Evolutionary conservation across 2,329 filamentous ascomycete genomes (phyloP).

Genomic region (Aspergillus oerlinghausenensis): DNA sequence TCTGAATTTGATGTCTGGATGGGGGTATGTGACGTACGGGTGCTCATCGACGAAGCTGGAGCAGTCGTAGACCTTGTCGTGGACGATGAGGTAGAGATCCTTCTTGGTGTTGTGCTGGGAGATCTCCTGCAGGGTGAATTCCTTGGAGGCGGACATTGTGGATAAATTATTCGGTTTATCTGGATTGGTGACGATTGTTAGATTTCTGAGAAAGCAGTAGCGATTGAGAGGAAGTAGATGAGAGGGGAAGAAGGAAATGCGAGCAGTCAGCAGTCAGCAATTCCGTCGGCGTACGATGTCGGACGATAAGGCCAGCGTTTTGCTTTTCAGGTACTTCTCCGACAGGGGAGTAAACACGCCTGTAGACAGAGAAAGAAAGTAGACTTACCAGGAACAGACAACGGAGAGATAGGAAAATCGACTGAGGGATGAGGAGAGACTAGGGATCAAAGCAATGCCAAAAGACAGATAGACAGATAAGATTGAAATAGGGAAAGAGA

Average conservation of each 20-base stretch:
- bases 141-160: constrained; percentile 53
- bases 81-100: constrained; percentile 84
- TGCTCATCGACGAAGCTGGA: constrained; percentile 94
- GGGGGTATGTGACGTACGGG: constrained; percentile 56
- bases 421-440: neutral
- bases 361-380: neutral
- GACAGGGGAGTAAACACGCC: neutral
- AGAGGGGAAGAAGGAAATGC: neutral
- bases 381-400: neutral
- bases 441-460: constrained; percentile 5
- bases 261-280: neutral
- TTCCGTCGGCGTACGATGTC: neutral
- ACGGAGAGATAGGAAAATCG: neutral
- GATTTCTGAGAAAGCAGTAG: neutral
- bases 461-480: constrained; percentile 3
- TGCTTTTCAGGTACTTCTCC: neutral
- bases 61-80: constrained; percentile 94
- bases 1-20: neutral
- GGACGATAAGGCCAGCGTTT: neutral
- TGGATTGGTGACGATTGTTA: neutral
- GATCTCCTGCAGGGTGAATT: constrained; percentile 75
- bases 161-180: constrained; percentile 5
- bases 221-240: neutral
- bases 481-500: constrained; percentile 7
- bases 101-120: constrained; percentile 84